Percentiles rank a stretch among this genome's conserved stretches.
Conservation (phyloP, 805 yeast species). For the Blastobotrys attinorum region DNA sequence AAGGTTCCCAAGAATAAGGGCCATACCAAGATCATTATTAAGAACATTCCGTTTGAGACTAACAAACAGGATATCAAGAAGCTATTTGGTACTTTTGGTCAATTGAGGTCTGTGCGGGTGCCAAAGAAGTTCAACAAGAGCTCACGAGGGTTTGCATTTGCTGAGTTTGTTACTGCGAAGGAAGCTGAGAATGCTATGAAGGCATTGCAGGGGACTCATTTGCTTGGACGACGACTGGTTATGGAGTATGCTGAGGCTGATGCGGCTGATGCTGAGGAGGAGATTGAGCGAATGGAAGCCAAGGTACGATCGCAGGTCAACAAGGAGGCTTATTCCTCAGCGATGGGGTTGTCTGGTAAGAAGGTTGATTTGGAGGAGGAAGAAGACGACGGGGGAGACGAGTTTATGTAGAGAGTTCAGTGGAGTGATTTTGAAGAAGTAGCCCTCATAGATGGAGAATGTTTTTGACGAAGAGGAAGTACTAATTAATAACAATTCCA, state of each 20-base stretch:
- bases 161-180: conserved; percentile 76
- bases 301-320: conserved; percentile 77
- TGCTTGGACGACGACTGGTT: conserved; percentile 88
- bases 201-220: conserved; percentile 90
- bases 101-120: conserved; percentile 86
- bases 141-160: conserved; percentile 97
- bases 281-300: conserved; percentile 81
- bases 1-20: not conserved
- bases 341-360: conserved; percentile 60
- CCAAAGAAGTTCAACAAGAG: conserved; percentile 93
- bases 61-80: conserved; percentile 88
- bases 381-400: conserved; percentile 24
- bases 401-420: not conserved
- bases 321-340: conserved; percentile 56
- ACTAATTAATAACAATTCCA: too few species aligned
- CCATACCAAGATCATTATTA: conserved; percentile 68
- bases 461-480: too few species aligned
- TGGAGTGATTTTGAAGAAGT: too few species aligned
- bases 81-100: conserved; percentile 90
- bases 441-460: too few species aligned
- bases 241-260: conserved; percentile 87
- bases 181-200: conserved; percentile 95
- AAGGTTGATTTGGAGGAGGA: conserved; percentile 56
- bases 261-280: conserved; percentile 77
- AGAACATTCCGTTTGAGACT: conserved; percentile 96